Percentiles rank a stretch among this genome's conserved stretches.
These are phyloP conservation scores for Pochonia chlamydosporia DNA, from an alignment of 2,329 filamentous ascomycete genomes.

Conservation along the genomic window DNA sequence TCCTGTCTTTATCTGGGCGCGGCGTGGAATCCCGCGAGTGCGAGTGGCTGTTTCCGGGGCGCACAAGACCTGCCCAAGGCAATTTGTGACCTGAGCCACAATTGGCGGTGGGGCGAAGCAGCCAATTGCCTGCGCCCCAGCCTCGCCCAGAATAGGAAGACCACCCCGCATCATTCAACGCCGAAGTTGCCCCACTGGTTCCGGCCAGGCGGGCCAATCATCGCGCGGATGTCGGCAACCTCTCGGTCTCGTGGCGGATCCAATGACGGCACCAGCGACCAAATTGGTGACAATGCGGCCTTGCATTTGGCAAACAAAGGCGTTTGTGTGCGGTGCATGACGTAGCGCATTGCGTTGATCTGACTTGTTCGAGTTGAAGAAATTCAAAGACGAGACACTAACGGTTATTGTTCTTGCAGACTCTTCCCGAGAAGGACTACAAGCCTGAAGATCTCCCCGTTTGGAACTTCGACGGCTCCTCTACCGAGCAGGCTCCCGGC, in stretches of 20 bases:
- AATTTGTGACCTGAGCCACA: conserved; percentile 3
- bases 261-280: no score
- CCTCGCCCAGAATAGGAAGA: background rate
- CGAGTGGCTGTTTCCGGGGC: background rate
- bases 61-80: background rate
- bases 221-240: background rate
- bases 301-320: background rate
- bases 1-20: background rate
- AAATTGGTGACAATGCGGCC: no score
- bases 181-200: background rate
- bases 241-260: background rate
- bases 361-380: background rate
- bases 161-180: background rate
- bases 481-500: conserved; percentile 84
- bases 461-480: conserved; percentile 67
- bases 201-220: background rate
- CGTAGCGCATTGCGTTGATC: background rate
- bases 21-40: background rate
- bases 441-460: conserved; percentile 46
- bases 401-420: conserved; percentile 27
- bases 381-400: background rate
- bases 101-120: background rate
- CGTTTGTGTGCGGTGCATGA: background rate
- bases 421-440: conserved; percentile 44
- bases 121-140: background rate